Evolutionary conservation across 306 rosid genomes (phyloP), one percentile per base, ranked within the genome.

Genomic region (Elaeagnus macrophylla): DNA sequence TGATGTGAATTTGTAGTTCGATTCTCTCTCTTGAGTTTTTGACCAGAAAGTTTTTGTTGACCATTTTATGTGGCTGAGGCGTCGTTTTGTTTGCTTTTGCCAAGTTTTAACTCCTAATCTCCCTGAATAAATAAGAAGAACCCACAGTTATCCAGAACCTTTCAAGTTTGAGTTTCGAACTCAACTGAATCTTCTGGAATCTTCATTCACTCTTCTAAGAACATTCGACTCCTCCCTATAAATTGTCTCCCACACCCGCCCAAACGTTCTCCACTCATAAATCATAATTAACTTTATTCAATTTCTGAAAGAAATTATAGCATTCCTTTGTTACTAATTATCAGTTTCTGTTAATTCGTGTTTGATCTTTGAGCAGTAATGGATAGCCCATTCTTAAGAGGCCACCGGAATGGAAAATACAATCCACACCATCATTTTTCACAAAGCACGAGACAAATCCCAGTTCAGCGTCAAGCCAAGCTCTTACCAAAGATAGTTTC

Each of bases 401-500:
- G 20, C 39, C 58, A 40, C 12, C 62, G 74, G 70, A 43, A 51
- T 36, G n/a, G 37, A 36, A 44, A 57, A 20, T 39, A 18, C 17
- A 61, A 59, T 6, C 59, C 60, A 10, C 56, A 44, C 16, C 37
- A 50, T 54, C 47, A 15, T 19, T 19, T 57, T 39, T 53, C 64
- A 9, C 65, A 51, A 11, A n/a, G 12, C 40, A 14, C 9, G 45
- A 44, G 12, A 64, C 60, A 36, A 15, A 19, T 51, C 42, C 65
- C 73, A 0, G 48, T 37, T 9, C 47, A 56, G 35, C 60, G 53
- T 18, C 64, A 50, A 18, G 8, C 77, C 36, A 64, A 60, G 54
- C 25, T 54, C 37, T 64, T 73, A 0, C 66, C 75, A 0, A 81
- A 76, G 68, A 88, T 81, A 11, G 64, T 83, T 56, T 56, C 87